phyloP scores from a whole-genome alignment of 164 flowering plant species.

The Aristolochia californica region DNA sequence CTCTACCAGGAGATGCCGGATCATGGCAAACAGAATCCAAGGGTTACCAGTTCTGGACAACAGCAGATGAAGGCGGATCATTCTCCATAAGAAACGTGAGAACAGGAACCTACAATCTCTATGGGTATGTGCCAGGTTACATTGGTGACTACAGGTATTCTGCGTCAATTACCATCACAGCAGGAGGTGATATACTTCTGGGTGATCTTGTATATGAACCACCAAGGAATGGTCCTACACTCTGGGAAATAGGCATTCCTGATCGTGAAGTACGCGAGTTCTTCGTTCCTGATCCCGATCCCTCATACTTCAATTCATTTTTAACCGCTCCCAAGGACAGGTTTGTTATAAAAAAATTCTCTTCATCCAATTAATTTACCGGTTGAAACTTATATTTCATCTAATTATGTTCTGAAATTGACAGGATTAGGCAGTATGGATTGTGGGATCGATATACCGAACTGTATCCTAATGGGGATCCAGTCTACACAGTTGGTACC shows the following conservation, averaged over 20 bases:
- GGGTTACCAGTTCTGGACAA: conserved; percentile 83
- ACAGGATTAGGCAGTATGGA: conserved; percentile 79
- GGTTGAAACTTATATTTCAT: too few relatives aligned
- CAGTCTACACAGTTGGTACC: conserved; percentile 42
- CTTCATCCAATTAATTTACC: not conserved
- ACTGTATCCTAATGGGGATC: conserved; percentile 49
- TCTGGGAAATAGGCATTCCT: conserved; percentile 91
- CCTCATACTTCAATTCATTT: conserved; percentile 48
- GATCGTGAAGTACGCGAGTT: conserved; percentile 80
- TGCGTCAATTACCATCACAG: not conserved
- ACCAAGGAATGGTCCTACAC: conserved; percentile 72
- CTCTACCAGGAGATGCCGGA: conserved; percentile 63
- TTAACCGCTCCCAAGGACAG: conserved; percentile 51
- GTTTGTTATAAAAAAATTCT: conserved; percentile 14
- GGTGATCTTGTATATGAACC: conserved; percentile 58
- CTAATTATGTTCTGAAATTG: too few relatives aligned
- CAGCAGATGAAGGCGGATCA: conserved; percentile 40
- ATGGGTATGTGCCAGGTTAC: conserved; percentile 64
- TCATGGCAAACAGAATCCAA: conserved; percentile 86
- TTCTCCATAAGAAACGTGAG: conserved; percentile 42
- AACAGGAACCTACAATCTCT: conserved; percentile 56
- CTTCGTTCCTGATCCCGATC: conserved; percentile 70
- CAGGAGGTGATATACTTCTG: conserved; percentile 46
- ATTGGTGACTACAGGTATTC: conserved; percentile 56
- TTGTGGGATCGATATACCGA: conserved; percentile 81